Evolutionary conservation across 495 filamentous ascomycete species (phyloP), one percentile per base, ranked within the genome.

Genomic region (Chlorociboria aeruginascens): DNA sequence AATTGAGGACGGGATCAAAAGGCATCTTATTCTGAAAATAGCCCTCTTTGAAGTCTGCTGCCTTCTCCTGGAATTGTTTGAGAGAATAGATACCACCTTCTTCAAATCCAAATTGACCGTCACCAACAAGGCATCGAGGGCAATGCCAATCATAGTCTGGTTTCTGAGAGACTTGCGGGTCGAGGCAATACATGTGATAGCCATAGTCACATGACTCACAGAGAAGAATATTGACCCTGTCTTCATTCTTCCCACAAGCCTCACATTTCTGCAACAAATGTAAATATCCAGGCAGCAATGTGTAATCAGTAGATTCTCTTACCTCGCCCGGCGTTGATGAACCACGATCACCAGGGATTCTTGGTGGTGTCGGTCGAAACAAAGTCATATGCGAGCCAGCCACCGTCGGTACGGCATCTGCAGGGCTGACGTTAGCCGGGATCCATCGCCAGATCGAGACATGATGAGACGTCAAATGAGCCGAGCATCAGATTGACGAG

Each of bases 331-430:
- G 75, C 52, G 76, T 77, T 25, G 73, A 71, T 17, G 74, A 72
- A 54, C 79, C 81, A 44, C 72, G 74, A 34, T 88, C 87, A 33
- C 74, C 69, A 48, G 79, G 73, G 44, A 80, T 74, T 49, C 82
- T 77, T 6, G 86, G 83, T 14, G 74, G 82, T 8, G 84, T 79
- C 34, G 88, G 86, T 38, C 89, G 83, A 56, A 94, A 85, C 49
- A 95, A 72, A 48, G 84, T 90, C 92, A 97, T 98, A 67, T 96
- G 88, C 33, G 89, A 95, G 29, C 93, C 92, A 51, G 87, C 88
- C 48, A 97, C 85, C 34, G 86, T 95, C 13, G 90, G 90, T 45
- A 83, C 81, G 35, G 78, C 76, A 74, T 92, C 86, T 89, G 65
- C 49, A 62, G 43, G 55, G 57, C 49, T 54, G 39, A 14, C 12